A percentile compares a stretch with the other conserved stretches of the same genome.
Evolutionary conservation across 1,284 basidiomycete species (phyloP).

Genomic region (Wallemia mellicola): DNA sequence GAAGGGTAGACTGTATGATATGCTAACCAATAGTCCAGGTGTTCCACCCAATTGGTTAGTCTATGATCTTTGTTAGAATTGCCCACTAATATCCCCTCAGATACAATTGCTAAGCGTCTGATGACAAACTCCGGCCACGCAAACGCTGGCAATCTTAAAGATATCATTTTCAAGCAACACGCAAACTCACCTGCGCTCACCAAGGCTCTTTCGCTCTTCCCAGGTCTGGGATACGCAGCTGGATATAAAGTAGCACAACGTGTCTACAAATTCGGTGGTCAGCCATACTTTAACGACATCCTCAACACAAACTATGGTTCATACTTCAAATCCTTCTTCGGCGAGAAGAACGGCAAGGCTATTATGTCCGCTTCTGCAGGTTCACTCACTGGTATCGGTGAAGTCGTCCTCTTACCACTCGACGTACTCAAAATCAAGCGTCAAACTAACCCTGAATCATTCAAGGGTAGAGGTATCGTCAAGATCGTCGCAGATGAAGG

Average conservation of each 20-base stretch:
- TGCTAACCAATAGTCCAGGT: conserved; percentile 15
- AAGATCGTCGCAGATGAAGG: conserved; percentile 82
- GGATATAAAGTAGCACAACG: conserved; percentile 86
- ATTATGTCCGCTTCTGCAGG: conserved; percentile 87
- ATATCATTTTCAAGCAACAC: conserved; percentile 64
- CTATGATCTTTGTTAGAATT: neutral
- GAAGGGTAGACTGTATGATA: neutral
- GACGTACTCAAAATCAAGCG: conserved; percentile 97
- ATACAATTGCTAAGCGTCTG: conserved; percentile 84
- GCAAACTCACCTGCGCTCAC: conserved; percentile 34
- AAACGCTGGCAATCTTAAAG: conserved; percentile 28
- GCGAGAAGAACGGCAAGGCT: conserved; percentile 84
- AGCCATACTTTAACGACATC: conserved; percentile 88
- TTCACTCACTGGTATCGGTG: conserved; percentile 80
- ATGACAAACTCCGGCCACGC: conserved; percentile 63
- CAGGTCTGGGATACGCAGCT: conserved; percentile 88
- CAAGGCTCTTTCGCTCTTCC: conserved; percentile 74
- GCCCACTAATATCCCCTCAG: conserved; percentile 13
- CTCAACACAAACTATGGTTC: conserved; percentile 46
- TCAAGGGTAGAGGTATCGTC: conserved; percentile 66
- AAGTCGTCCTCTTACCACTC: conserved; percentile 79
- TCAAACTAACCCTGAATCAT: conserved; percentile 85
- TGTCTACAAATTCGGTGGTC: conserved; percentile 94
- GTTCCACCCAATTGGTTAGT: conserved; percentile 40
- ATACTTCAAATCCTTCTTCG: conserved; percentile 52